These are phyloP conservation scores for Paraphaeosphaeria sporulosa DNA, from an alignment of 2,329 filamentous ascomycete genomes.

Conservation along the genomic window DNA sequence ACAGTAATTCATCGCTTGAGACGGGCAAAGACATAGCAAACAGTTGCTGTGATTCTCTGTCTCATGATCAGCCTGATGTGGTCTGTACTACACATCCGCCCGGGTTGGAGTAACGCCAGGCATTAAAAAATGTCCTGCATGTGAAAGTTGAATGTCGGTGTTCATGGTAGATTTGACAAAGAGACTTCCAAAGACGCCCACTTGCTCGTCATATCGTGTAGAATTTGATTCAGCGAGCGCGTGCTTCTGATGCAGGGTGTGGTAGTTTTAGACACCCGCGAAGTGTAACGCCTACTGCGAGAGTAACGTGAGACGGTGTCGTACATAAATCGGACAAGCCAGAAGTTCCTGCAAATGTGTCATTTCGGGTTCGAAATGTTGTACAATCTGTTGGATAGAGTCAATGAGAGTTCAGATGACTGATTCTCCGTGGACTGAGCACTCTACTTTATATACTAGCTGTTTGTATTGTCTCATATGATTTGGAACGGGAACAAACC, in stretches of 20 bases:
- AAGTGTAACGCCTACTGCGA: not conserved
- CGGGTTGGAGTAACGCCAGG: too few relatives aligned
- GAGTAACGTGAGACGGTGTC: not conserved
- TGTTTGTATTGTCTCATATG: too few relatives aligned
- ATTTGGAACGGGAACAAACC: too few relatives aligned
- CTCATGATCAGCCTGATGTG: not conserved
- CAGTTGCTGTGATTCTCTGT: not conserved
- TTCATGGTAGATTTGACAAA: not conserved
- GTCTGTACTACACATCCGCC: too few relatives aligned
- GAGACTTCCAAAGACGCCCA: not conserved
- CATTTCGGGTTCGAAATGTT: not conserved
- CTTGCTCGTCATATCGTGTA: not conserved
- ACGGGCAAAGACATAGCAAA: not conserved
- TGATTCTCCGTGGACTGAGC: too few relatives aligned
- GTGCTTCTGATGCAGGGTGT: not conserved
- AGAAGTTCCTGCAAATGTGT: not conserved
- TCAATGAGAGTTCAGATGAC: too few relatives aligned
- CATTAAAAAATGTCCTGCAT: not conserved
- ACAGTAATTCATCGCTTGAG: not conserved
- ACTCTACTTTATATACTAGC: too few relatives aligned
- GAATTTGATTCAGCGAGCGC: not conserved
- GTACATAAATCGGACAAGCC: slow-evolving; percentile 5
- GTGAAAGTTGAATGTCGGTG: not conserved
- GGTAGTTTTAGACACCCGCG: not conserved
- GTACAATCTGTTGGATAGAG: too few relatives aligned